Evolutionary conservation across 179 eudicot genomes (phyloP), one percentile per base, ranked within the genome.

Genomic region (Gypsophila paniculata): DNA sequence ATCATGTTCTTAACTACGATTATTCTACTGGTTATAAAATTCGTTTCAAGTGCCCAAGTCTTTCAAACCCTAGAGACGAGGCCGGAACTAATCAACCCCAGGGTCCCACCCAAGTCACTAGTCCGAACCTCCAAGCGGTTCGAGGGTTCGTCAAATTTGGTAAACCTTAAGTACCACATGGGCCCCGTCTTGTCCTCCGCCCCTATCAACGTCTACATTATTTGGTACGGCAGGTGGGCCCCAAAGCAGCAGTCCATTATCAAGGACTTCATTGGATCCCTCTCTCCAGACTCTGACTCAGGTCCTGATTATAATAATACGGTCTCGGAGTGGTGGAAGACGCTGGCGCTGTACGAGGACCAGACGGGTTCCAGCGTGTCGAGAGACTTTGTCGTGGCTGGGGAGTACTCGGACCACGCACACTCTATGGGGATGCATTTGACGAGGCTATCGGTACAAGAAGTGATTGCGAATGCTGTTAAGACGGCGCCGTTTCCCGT

Each of bases 301-400:
- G n/a, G n/a, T n/a, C n/a, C n/a, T n/a, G n/a, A n/a, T n/a, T n/a
- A n/a, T n/a, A n/a, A n/a, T n/a, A n/a, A n/a, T 6, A 79, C 91
- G 25, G 95, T 93, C 51, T 73, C 98, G 11, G 85, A 89, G 11
- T 93, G 98, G 98, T 93, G 98, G 98, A 68, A 77, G 29, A 93
- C 98, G 34, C 90, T 89, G 21, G 73, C 95, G 52, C 81, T 90
- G 12, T 93, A 88, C 85, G 87, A 96, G 0, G 98, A 93, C 70
- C 98, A 93, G 61, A 93, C 98, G 17, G 92, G 92, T 4, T 90
- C 95, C 29, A 93, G 90, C 62, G 84, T 93, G 42, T 90, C 98
- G 18, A 70, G 83, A 1, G 61, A 79, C 10, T 70, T 93, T 29
- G 74, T 85, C 49, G 57, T 93, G 29, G 89, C 96, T 54, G 96